phyloP scores from a whole-genome alignment of 805 yeast genomes.

The Schwanniomyces vanrijiae region DNA sequence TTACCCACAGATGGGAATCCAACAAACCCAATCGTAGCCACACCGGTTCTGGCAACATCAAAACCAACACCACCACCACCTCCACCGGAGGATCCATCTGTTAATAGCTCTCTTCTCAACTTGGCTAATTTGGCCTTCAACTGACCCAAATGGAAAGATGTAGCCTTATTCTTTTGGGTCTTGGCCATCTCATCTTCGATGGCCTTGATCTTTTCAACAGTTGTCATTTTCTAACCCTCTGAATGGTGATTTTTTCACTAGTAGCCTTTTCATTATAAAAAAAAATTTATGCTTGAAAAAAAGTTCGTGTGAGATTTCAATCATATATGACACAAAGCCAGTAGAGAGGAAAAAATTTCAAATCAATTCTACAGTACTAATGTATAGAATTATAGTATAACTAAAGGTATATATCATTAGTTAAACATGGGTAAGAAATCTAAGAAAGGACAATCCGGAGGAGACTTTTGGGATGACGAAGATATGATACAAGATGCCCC shows the following conservation, averaged over 20 bases:
- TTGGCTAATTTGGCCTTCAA: constrained; percentile 95
- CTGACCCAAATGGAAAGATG: constrained; percentile 96
- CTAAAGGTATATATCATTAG: constrained; percentile 1
- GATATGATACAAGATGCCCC: constrained; percentile 42
- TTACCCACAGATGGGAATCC: constrained; percentile 98
- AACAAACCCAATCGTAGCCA: constrained; percentile 94
- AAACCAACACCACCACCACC: constrained; percentile 94
- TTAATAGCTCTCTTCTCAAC: constrained; percentile 83
- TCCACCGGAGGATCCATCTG: constrained; percentile 64
- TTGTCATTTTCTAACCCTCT: constrained; percentile 30
- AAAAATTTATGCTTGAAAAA: constrained; percentile 5
- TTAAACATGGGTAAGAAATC: constrained; percentile 51
- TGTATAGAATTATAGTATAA: not conserved
- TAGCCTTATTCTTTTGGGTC: constrained; percentile 97
- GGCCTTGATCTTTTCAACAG: constrained; percentile 67
- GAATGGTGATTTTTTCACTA: not conserved
- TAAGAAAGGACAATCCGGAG: constrained; percentile 65
- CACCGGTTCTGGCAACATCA: constrained; percentile 99
- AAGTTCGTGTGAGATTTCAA: constrained; percentile 14
- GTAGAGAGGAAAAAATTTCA: constrained; percentile 13
- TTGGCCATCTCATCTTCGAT: constrained; percentile 97
- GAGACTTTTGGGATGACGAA: constrained; percentile 81
- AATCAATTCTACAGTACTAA: not conserved
- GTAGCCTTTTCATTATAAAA: not conserved
- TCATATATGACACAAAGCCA: constrained; percentile 6